Evolutionary conservation across 495 filamentous ascomycete species (phyloP).

Genomic region (Hypoxylon cercidicola): DNA sequence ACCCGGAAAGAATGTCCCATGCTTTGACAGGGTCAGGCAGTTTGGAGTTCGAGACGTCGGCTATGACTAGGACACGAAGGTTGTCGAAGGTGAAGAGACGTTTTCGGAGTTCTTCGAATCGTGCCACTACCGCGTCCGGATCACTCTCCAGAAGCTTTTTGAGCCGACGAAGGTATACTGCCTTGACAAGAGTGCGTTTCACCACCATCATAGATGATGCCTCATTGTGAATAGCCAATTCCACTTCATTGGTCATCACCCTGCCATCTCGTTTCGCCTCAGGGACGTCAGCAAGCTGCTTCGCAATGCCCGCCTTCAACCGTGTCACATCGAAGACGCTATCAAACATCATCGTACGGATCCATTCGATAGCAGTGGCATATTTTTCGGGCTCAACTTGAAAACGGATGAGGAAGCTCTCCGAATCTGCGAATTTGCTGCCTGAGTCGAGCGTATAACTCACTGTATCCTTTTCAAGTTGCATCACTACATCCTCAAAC

Average conservation of each 20-base stretch:
- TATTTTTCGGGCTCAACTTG: conserved; percentile 92
- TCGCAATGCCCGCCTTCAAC: conserved; percentile 82
- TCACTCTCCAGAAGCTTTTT: conserved; percentile 77
- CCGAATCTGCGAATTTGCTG: conserved; percentile 74
- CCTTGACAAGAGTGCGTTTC: conserved; percentile 84
- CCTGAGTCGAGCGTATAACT: conserved; percentile 77
- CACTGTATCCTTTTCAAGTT: conserved; percentile 91
- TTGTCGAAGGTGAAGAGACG: conserved; percentile 83
- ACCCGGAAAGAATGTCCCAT: conserved; percentile 72
- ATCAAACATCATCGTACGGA: conserved; percentile 85
- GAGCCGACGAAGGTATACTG: conserved; percentile 86
- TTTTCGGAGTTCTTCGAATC: conserved; percentile 79
- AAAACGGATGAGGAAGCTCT: conserved; percentile 82
- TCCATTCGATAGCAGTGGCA: conserved; percentile 81
- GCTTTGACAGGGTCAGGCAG: conserved; percentile 81
- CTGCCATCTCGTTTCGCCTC: conserved; percentile 91
- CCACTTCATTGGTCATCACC: conserved; percentile 78
- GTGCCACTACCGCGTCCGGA: conserved; percentile 74
- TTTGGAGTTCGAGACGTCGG: conserved; percentile 78
- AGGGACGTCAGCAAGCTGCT: conserved; percentile 91
- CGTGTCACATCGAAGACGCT: conserved; percentile 84
- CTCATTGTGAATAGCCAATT: conserved; percentile 80
- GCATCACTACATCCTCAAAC: conserved; percentile 91
- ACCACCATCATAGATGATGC: conserved; percentile 78
- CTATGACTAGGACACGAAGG: conserved; percentile 84